A percentile compares a stretch with the other conserved stretches of the same genome.
These are phyloP conservation scores for Penicillium sp. DNA, from an alignment of 2,329 filamentous ascomycete species.

Conservation along the genomic window DNA sequence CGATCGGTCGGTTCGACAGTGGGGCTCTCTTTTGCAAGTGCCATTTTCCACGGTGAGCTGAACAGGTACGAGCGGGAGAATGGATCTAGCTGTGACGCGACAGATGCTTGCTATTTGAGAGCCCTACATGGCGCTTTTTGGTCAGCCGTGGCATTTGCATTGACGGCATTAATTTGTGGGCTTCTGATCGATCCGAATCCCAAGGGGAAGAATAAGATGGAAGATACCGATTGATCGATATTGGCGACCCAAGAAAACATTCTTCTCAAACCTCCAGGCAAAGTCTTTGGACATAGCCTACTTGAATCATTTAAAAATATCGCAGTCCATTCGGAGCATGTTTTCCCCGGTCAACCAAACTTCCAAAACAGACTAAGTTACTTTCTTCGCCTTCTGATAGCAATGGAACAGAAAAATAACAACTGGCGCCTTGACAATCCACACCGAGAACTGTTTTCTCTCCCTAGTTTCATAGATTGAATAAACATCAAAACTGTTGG, in stretches of 20 bases:
- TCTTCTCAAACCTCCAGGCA: not conserved
- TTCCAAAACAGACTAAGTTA: no score
- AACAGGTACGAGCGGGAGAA: not conserved
- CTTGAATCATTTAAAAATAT: no score
- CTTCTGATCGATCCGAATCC: conserved; percentile 3
- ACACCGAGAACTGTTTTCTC: not conserved
- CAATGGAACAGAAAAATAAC: not conserved
- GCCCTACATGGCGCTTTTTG: conserved; percentile 9
- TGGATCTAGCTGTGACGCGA: not conserved
- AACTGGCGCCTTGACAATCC: not conserved
- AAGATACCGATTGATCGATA: not conserved
- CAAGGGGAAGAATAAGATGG: not conserved
- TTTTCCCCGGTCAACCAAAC: no score
- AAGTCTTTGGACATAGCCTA: not conserved
- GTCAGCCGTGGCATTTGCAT: conserved; percentile 6
- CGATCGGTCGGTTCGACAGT: conserved; percentile 12
- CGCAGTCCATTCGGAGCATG: no score
- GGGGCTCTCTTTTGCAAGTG: conserved; percentile 8
- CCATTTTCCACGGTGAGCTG: conserved; percentile 6
- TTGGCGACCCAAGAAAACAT: not conserved
- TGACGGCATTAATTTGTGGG: conserved; percentile 5
- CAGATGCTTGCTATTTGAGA: conserved; percentile 10
- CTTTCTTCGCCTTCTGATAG: not conserved
- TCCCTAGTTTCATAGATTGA: not conserved
- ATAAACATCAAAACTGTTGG: not conserved